These are phyloP conservation scores for Xerocomus spinulosus DNA, from an alignment of 768 basidiomycete species.

Conservation along the genomic window DNA sequence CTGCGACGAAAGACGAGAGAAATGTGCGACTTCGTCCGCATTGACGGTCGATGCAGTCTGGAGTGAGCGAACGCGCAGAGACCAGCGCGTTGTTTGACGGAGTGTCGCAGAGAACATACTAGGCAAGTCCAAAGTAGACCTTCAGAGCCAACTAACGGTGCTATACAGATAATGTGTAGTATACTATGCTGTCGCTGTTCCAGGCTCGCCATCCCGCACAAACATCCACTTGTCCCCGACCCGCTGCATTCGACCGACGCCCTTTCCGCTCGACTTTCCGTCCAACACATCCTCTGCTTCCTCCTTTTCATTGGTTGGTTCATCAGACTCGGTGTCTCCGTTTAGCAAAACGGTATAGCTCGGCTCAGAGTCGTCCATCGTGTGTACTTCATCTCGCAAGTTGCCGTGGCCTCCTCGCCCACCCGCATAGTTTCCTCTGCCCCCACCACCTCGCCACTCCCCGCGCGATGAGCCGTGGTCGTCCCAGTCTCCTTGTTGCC, in stretches of 20 bases:
- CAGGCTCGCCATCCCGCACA: conserved; percentile 40
- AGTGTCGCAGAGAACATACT: conserved; percentile 21
- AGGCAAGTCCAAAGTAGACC: neutral
- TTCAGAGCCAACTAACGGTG: neutral
- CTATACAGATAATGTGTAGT: conserved; percentile 21
- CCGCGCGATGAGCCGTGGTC: conserved; percentile 35
- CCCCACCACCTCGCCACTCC: conserved; percentile 34
- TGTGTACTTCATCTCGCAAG: conserved; percentile 37
- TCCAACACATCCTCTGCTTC: neutral
- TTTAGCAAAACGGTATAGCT: conserved; percentile 62
- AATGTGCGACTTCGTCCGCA: conserved; percentile 77
- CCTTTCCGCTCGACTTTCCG: conserved; percentile 14
- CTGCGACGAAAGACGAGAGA: conserved; percentile 80
- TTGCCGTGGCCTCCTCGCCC: conserved; percentile 41
- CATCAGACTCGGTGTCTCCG: conserved; percentile 34
- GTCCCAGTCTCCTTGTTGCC: conserved; percentile 16
- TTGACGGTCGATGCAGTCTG: conserved; percentile 48
- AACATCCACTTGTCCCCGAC: conserved; percentile 73
- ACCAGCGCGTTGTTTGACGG: conserved; percentile 13
- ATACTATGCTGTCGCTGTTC: conserved; percentile 19
- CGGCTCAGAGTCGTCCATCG: conserved; percentile 18
- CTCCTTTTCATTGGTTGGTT: neutral
- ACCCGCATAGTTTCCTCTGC: conserved; percentile 32
- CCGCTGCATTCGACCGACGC: conserved; percentile 60
- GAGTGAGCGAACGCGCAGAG: conserved; percentile 11